A percentile compares a stretch with the other conserved stretches of the same genome.
phyloP scores from a whole-genome alignment of 2,329 filamentous ascomycete genomes.

The Aciculosporium take region DNA sequence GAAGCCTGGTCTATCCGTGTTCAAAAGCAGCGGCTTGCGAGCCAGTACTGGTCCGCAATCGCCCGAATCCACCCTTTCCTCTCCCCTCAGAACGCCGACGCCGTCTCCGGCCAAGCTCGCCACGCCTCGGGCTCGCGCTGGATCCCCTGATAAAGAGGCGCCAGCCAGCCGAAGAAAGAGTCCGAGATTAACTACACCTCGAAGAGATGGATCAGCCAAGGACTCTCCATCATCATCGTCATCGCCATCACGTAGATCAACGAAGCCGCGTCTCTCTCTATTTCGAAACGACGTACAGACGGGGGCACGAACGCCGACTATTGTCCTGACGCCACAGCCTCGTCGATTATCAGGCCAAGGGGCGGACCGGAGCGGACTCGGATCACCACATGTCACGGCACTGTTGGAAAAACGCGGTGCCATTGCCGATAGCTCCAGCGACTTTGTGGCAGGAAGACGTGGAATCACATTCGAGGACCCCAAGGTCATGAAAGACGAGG shows the following conservation, averaged over 20 bases:
- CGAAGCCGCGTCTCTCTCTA: constrained; percentile 22
- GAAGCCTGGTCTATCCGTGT: constrained; percentile 41
- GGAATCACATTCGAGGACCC: constrained; percentile 53
- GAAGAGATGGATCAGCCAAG: constrained; percentile 3
- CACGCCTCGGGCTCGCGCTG: constrained; percentile 8
- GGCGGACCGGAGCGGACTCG: constrained; percentile 54
- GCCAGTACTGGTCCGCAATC: constrained; percentile 30
- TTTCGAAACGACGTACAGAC: constrained; percentile 41
- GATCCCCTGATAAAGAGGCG: not conserved
- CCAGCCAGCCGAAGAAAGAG: constrained; percentile 7
- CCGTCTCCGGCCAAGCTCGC: constrained; percentile 13
- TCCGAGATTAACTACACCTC: constrained; percentile 7
- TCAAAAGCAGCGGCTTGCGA: constrained; percentile 33
- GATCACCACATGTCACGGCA: constrained; percentile 59
- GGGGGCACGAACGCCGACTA: constrained; percentile 45
- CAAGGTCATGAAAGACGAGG: constrained; percentile 43
- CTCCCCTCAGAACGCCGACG: constrained; percentile 9
- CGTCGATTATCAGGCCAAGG: constrained; percentile 54
- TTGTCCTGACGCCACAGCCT: constrained; percentile 37
- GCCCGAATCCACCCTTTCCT: constrained; percentile 9
- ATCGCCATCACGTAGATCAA: constrained; percentile 8
- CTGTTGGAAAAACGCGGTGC: constrained; percentile 58
- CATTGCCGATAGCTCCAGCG: constrained; percentile 50
- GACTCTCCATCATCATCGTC: constrained; percentile 8
- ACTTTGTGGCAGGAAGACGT: constrained; percentile 43